phyloP scores from a whole-genome alignment of 1,284 basidiomycete species.

The Microbotryum scabiosae region DNA sequence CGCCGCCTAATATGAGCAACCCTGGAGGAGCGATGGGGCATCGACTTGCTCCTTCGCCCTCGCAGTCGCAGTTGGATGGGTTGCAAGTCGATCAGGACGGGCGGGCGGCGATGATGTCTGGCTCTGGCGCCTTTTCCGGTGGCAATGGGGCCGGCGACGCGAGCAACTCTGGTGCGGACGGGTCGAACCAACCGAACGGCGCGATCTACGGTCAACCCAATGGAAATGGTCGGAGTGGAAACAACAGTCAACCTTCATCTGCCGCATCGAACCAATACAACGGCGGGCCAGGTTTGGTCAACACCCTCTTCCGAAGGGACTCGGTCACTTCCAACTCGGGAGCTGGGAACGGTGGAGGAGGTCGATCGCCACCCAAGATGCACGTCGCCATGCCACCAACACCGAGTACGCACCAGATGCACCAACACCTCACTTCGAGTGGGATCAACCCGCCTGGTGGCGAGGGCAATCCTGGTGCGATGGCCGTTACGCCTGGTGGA shows the following conservation, averaged over 20 bases:
- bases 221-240: conserved; percentile 2
- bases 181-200: conserved; percentile 1
- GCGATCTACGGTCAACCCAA: conserved; percentile 1
- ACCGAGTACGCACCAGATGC: not conserved
- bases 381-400: not conserved
- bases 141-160: not conserved
- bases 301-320: not conserved
- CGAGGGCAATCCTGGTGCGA: not conserved
- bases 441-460: not conserved
- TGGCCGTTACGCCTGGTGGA: not conserved
- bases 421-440: not conserved
- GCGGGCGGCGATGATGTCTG: conserved; percentile 7
- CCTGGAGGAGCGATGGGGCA: conserved; percentile 8
- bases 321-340: not conserved
- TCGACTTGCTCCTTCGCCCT: conserved; percentile 16
- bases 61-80: conserved; percentile 2
- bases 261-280: conserved; percentile 19
- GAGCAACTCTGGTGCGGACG: not conserved
- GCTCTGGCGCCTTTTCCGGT: not conserved
- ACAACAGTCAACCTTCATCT: conserved; percentile 14
- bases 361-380: not conserved
- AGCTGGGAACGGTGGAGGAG: too few species aligned
- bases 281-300: too few species aligned
- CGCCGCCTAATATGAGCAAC: not conserved
- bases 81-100: conserved; percentile 6